phyloP scores from a whole-genome alignment of 768 basidiomycete species.

The Candolleomyces efflorescens region DNA sequence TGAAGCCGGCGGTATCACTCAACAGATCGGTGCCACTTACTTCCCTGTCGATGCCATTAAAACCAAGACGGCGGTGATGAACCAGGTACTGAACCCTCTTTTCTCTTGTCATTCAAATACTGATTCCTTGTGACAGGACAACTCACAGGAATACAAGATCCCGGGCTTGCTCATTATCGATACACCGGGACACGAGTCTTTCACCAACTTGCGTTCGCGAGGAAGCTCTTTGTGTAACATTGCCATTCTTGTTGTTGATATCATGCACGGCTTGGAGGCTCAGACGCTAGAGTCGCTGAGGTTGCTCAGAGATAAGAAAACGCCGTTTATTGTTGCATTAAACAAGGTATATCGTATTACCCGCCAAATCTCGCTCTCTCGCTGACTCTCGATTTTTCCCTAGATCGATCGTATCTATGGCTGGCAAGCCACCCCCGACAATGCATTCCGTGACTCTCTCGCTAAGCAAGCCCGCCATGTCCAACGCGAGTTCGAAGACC shows the following conservation, averaged over 20 bases:
- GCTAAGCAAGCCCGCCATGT: slow-evolving; percentile 75
- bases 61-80: slow-evolving; percentile 90
- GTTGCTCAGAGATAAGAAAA: slow-evolving; percentile 86
- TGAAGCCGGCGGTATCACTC: slow-evolving; percentile 99
- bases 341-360: slow-evolving; percentile 65
- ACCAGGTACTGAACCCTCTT: slow-evolving; percentile 49
- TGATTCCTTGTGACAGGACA: slow-evolving; percentile 46
- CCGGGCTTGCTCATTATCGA: slow-evolving; percentile 96
- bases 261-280: slow-evolving; percentile 98
- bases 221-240: slow-evolving; percentile 98
- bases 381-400: slow-evolving; percentile 3
- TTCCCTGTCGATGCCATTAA: slow-evolving; percentile 96
- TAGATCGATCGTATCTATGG: slow-evolving; percentile 98
- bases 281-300: slow-evolving; percentile 96
- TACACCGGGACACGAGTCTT: slow-evolving; percentile 99
- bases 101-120: background rate
- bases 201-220: slow-evolving; percentile 92
- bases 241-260: slow-evolving; percentile 97
- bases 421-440: slow-evolving; percentile 90
- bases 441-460: slow-evolving; percentile 88
- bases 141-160: slow-evolving; percentile 87
- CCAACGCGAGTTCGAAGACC: slow-evolving; percentile 90
- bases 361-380: background rate
- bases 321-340: slow-evolving; percentile 97
- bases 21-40: slow-evolving; percentile 99